These are phyloP conservation scores for Colletotrichum chrysophilum DNA, from an alignment of 2,329 filamentous ascomycete species.

Conservation along the genomic window DNA sequence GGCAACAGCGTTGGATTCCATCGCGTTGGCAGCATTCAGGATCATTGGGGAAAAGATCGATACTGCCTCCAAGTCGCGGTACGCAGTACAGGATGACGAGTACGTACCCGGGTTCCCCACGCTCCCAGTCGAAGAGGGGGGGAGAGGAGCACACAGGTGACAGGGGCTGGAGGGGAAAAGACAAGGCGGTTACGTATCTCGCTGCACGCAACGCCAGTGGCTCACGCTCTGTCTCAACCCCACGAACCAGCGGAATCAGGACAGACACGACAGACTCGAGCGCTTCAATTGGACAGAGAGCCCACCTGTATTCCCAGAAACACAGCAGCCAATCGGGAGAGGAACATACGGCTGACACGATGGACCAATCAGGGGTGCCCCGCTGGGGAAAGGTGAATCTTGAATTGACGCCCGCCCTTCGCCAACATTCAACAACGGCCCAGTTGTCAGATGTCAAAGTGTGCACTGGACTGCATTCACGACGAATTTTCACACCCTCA, in stretches of 20 bases:
- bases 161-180: neutral
- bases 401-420: slow-evolving; percentile 12
- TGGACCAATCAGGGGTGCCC: slow-evolving; percentile 3
- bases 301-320: neutral
- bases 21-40: neutral
- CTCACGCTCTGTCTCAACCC: neutral
- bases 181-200: neutral
- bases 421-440: neutral
- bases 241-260: slow-evolving; percentile 2
- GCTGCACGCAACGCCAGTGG: neutral
- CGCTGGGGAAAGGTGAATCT: slow-evolving; percentile 10
- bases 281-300: neutral
- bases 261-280: neutral
- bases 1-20: neutral
- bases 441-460: neutral
- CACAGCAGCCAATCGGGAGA: slow-evolving; percentile 11
- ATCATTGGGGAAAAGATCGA: neutral
- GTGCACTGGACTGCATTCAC: neutral
- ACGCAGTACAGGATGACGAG: neutral
- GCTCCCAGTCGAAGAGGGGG: neutral
- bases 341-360: slow-evolving; percentile 4
- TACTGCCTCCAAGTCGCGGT: neutral
- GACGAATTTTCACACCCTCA: neutral
- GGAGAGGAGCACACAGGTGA: neutral
- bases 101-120: slow-evolving; percentile 19